Base-by-base conservation (phyloP, 2,329 filamentous ascomycete genomes). In the Neofusicoccum sp. region DNA sequence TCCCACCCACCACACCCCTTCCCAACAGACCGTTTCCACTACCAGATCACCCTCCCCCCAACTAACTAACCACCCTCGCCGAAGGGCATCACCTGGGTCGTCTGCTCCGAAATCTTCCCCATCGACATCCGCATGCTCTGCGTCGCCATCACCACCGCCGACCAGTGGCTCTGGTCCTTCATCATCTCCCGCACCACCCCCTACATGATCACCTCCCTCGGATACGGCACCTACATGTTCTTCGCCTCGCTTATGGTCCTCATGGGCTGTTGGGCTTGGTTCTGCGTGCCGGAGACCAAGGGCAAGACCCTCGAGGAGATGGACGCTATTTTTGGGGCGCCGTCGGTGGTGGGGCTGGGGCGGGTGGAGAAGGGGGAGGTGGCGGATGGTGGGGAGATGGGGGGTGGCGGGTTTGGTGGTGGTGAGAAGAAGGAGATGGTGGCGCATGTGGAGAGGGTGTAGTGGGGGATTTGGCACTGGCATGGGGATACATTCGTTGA, bases 61-160 rank as follows among this genome's bases (percentile, higher is more conserved):
- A 22, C 22, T 22, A 22, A 29, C 28, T 48, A 14, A 48, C 44
- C 9, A 8, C 3, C 16, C 9, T 7, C 48, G 22, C 22, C 22
- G 22, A 22, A 52, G 50, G 50, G 50, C 41, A 59, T 59, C 41
- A 45, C 56, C 5, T 92, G 90, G 90, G 89, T 91, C 64, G 81
- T 93, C 61, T 84, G 91, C 1, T 85, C 88, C 2, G 89, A 82
- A 75, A 84, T 85, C 63, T 85, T 85, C 67, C 81, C 83, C 0
- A 79, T 77, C 0, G 73, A 82, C 6, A 80, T 85, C 50, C 78
- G 83, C 12, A 81, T 83, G 61, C 74, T 79, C 4, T 82, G 81
- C 7, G 79, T 83, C 33, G 80, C 81, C 22, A 74, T 82, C 37
- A 81, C 80, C 7, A 82, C 81, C 4, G 75, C 79, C 1, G 80